A percentile compares a stretch with the other conserved stretches of the same genome.
These are phyloP conservation scores for Euphorbia corollata DNA, from an alignment of 441 rosid species.

Conservation along the genomic window DNA sequence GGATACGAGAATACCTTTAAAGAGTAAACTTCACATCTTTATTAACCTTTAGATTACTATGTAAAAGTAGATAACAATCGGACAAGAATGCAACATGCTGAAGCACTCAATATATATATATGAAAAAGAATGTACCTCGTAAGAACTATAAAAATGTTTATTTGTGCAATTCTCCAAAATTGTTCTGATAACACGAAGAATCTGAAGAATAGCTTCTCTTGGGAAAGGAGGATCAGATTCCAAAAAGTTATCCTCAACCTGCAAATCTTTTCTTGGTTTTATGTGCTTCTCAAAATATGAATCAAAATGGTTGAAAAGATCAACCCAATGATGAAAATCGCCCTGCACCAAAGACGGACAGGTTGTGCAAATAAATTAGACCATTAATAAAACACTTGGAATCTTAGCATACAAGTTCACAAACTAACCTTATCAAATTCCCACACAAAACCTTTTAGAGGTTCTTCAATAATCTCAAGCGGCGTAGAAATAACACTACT, in stretches of 20 bases:
- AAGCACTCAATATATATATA: neutral
- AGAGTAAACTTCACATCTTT: conserved; percentile 6
- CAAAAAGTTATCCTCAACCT: conserved; percentile 60
- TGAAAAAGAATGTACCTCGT: conserved; percentile 54
- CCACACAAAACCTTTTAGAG: conserved; percentile 72
- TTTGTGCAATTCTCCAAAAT: conserved; percentile 93
- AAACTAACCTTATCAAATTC: conserved; percentile 75
- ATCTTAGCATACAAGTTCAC: conserved; percentile 15
- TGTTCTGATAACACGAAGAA: conserved; percentile 85
- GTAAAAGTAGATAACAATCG: neutral
- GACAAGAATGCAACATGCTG: neutral
- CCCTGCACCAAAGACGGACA: conserved; percentile 50
- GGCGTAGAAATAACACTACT: conserved; percentile 57
- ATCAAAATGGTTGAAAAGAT: conserved; percentile 91
- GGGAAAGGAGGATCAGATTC: conserved; percentile 78
- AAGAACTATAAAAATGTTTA: conserved; percentile 85
- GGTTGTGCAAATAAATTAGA: conserved; percentile 18
- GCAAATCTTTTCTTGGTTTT: conserved; percentile 83
- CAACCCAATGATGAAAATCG: conserved; percentile 98
- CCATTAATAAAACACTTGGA: neutral
- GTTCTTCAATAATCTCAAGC: conserved; percentile 68
- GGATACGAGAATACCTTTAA: neutral
- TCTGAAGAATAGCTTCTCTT: conserved; percentile 77
- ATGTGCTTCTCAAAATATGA: conserved; percentile 84
- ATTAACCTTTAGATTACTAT: neutral